These are phyloP conservation scores for Ophiostoma pallidulum DNA, from an alignment of 2,329 filamentous ascomycete genomes.

Conservation along the genomic window DNA sequence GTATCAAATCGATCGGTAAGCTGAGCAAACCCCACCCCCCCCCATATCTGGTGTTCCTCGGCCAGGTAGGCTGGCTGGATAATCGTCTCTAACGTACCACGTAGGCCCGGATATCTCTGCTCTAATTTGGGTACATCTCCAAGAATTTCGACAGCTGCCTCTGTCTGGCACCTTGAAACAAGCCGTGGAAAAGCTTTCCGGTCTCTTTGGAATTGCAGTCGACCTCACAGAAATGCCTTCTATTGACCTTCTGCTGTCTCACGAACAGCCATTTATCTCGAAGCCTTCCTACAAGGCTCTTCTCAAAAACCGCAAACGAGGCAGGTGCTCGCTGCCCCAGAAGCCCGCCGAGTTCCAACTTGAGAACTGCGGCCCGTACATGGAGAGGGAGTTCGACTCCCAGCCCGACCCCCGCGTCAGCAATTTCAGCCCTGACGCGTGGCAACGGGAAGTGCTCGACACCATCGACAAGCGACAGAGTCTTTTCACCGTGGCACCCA, in stretches of 20 bases:
- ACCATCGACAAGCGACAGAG: constrained; percentile 61
- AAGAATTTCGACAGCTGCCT: background rate
- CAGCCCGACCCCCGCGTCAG: constrained; percentile 55
- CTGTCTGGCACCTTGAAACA: background rate
- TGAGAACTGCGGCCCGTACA: constrained; percentile 58
- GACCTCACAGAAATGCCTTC: too few relatives aligned
- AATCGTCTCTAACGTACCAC: too few relatives aligned
- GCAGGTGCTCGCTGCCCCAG: background rate
- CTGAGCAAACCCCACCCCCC: too few relatives aligned
- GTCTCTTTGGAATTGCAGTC: background rate
- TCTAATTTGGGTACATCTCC: background rate
- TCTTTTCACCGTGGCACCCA: constrained; percentile 67
- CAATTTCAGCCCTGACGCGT: constrained; percentile 61
- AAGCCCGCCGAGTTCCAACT: constrained; percentile 50
- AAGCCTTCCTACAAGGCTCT: background rate
- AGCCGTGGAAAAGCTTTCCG: background rate
- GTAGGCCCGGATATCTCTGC: background rate
- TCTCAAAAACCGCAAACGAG: background rate
- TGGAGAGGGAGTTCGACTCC: constrained; percentile 66
- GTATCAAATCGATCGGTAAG: constrained; percentile 1
- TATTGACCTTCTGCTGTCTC: too few relatives aligned
- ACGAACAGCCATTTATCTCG: background rate
- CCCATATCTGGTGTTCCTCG: too few relatives aligned
- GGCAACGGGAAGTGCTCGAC: constrained; percentile 67
- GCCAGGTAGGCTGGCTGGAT: too few relatives aligned